Evolutionary conservation across 2,329 filamentous ascomycete species (phyloP).

Genomic region (Paecilomyces dactylethromorphus): DNA sequence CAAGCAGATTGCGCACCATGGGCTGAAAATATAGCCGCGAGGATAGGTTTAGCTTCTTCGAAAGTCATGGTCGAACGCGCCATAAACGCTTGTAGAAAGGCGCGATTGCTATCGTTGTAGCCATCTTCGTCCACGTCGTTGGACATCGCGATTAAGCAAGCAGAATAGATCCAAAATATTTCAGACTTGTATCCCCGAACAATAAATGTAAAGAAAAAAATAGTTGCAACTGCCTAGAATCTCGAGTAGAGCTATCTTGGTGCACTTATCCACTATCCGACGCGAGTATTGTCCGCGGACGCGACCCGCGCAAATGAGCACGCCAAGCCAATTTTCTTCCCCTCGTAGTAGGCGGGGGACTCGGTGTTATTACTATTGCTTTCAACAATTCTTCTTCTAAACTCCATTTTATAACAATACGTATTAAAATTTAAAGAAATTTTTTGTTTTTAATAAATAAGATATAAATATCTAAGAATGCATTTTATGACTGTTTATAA

Average conservation of each 20-base stretch:
- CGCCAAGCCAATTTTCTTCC: slow-evolving; percentile 5
- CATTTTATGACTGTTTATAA: too few relatives aligned
- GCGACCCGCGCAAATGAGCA: slow-evolving; percentile 7
- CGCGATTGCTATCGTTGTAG: slow-evolving; percentile 66
- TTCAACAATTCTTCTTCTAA: too few relatives aligned
- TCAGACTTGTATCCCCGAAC: neutral
- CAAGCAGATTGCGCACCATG: slow-evolving; percentile 32
- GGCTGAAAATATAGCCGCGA: slow-evolving; percentile 68
- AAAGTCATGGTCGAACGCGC: slow-evolving; percentile 71
- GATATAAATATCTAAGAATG: too few relatives aligned
- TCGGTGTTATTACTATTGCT: too few relatives aligned
- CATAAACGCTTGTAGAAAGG: slow-evolving; percentile 85
- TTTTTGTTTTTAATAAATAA: too few relatives aligned
- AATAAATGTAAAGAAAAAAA: too few relatives aligned
- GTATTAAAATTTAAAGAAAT: too few relatives aligned
- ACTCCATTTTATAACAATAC: too few relatives aligned
- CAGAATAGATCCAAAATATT: neutral
- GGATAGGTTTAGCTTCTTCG: slow-evolving; percentile 62
- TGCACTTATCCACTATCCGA: neutral
- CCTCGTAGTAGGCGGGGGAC: neutral
- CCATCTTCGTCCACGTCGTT: slow-evolving; percentile 12
- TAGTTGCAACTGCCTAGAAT: neutral
- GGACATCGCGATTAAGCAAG: slow-evolving; percentile 5
- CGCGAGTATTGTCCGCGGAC: slow-evolving; percentile 4
- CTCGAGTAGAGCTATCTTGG: neutral